phyloP scores from a whole-genome alignment of 176 grass and related monocot genomes.

The Olyra latifolia region DNA sequence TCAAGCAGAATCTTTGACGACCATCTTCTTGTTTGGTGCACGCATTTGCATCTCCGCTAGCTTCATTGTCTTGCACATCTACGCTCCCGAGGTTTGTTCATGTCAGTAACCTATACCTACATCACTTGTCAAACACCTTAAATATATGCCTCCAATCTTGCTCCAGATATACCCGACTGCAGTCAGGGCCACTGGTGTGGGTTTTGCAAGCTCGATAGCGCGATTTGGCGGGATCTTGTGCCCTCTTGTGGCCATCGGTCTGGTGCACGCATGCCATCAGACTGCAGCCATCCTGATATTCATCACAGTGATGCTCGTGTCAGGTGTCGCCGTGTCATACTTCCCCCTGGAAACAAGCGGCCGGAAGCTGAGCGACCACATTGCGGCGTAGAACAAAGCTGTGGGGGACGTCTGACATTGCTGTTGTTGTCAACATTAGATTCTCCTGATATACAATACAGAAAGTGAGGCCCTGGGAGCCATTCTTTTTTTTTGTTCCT shows the following conservation, averaged over 20 bases:
- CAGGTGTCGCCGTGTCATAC: constrained; percentile 53
- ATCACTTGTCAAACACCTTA: neutral
- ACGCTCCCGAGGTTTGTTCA: constrained; percentile 78
- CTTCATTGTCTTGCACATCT: constrained; percentile 81
- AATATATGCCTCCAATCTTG: neutral
- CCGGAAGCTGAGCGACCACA: constrained; percentile 67
- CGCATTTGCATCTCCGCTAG: constrained; percentile 72
- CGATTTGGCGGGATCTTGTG: constrained; percentile 83
- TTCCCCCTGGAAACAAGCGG: constrained; percentile 87
- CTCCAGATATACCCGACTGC: constrained; percentile 89
- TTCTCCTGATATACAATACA: constrained; percentile 14
- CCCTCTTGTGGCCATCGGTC: constrained; percentile 70
- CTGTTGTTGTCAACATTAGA: neutral
- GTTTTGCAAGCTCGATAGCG: constrained; percentile 68
- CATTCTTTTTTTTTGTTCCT: neutral
- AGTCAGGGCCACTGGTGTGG: constrained; percentile 74
- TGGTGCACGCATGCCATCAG: constrained; percentile 84
- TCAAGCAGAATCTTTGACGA: constrained; percentile 64
- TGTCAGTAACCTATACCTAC: neutral
- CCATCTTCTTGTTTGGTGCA: constrained; percentile 62
- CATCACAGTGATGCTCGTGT: constrained; percentile 64
- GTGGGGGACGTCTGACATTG: neutral
- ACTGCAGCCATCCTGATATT: constrained; percentile 63
- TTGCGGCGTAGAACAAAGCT: constrained; percentile 30
- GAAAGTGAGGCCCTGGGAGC: neutral